A percentile compares a stretch with the other conserved stretches of the same genome.
These are phyloP conservation scores for Alternaria triticimaculans DNA, from an alignment of 2,329 filamentous ascomycete species.

Conservation along the genomic window DNA sequence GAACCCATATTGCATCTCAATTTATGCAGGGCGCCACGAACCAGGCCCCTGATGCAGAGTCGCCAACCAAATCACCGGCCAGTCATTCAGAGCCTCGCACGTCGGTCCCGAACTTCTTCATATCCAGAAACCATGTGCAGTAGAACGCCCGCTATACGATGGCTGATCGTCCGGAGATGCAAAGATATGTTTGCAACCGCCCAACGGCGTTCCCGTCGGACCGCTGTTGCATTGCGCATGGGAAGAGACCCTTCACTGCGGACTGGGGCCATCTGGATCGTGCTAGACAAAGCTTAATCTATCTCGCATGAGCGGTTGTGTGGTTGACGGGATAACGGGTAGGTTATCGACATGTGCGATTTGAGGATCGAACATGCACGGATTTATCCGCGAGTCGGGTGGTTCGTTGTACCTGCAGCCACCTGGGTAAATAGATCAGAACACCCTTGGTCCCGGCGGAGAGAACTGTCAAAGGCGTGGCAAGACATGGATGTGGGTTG, in stretches of 20 bases:
- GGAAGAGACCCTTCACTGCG: neutral
- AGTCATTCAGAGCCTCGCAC: neutral
- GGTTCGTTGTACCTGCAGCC: constrained; percentile 9
- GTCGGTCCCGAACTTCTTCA: neutral
- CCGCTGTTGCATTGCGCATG: constrained; percentile 4
- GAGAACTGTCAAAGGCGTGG: neutral
- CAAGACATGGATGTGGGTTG: neutral
- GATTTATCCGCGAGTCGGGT: constrained; percentile 14
- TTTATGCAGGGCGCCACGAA: neutral
- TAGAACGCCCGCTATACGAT: neutral
- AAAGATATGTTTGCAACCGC: neutral
- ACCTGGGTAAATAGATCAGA: constrained; percentile 9
- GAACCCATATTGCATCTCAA: neutral
- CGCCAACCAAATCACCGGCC: neutral
- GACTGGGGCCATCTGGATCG: neutral
- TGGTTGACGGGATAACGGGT: constrained; percentile 12
- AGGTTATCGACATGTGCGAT: constrained; percentile 4
- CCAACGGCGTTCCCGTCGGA: neutral
- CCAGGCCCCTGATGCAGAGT: neutral
- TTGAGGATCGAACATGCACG: neutral
- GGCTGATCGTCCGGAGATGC: neutral
- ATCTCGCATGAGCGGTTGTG: constrained; percentile 3
- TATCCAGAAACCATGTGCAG: neutral
- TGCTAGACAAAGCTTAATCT: constrained; percentile 5
- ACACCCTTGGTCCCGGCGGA: neutral